Percentiles rank a stretch among this genome's conserved stretches.
Evolutionary conservation across 108 stramenopile species (phyloP).

Genomic region (Conticribra guillardii): DNA sequence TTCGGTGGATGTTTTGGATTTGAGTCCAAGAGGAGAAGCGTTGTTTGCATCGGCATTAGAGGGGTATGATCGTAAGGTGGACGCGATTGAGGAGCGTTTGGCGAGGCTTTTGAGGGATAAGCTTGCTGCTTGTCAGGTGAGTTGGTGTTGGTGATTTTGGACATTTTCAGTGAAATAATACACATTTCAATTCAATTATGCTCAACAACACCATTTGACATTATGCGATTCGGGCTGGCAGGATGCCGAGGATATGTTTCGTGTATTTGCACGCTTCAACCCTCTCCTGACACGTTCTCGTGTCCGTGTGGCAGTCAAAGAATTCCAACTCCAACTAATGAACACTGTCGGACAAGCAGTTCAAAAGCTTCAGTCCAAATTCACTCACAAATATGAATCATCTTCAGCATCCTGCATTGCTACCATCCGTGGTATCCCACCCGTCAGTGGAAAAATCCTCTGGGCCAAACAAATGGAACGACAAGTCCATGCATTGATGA

Average conservation of each 20-base stretch:
- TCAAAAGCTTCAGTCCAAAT: slow-evolving; percentile 91
- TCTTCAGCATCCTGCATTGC: slow-evolving; percentile 73
- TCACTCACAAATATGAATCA: slow-evolving; percentile 89
- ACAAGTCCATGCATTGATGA: slow-evolving; percentile 91
- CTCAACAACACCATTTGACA: too few species aligned
- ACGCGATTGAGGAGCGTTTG: slow-evolving; percentile 84
- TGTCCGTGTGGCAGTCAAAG: slow-evolving; percentile 92
- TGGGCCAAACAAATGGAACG: slow-evolving; percentile 99
- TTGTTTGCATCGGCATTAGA: slow-evolving; percentile 72
- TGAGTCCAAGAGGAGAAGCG: slow-evolving; percentile 66
- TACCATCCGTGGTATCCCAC: slow-evolving; percentile 92
- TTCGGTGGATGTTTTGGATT: slow-evolving; percentile 71
- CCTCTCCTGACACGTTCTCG: slow-evolving; percentile 92
- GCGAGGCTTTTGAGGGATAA: slow-evolving; percentile 83
- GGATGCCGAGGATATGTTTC: slow-evolving; percentile 98
- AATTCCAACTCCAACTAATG: slow-evolving; percentile 94
- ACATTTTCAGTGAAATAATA: too few species aligned
- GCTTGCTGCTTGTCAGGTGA: slow-evolving; percentile 68
- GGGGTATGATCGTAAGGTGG: slow-evolving; percentile 83
- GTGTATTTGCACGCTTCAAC: slow-evolving; percentile 94
- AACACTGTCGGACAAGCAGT: slow-evolving; percentile 90
- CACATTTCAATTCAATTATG: too few species aligned
- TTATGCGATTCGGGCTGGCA: too few species aligned
- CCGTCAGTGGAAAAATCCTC: slow-evolving; percentile 94
- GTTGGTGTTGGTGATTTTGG: too few species aligned